phyloP scores from a whole-genome alignment of 805 yeast species.

The Metschnikowia gruessii region DNA sequence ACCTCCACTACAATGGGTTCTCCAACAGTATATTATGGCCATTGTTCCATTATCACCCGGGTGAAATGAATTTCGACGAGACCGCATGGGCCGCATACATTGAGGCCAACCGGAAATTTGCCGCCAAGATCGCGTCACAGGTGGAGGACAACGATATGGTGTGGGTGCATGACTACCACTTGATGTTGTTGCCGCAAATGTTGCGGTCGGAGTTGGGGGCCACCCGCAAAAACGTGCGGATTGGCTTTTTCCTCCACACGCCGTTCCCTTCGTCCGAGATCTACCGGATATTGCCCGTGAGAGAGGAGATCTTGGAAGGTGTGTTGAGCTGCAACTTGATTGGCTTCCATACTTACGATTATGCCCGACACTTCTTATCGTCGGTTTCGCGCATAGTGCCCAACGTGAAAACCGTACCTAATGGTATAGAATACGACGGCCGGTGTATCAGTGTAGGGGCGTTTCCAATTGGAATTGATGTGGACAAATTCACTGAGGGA shows the following conservation, averaged over 20 bases:
- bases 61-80: constrained; percentile 97
- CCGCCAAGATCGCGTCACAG: constrained; percentile 63
- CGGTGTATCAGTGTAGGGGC: constrained; percentile 87
- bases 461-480: constrained; percentile 98
- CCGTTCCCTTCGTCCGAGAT: constrained; percentile 98
- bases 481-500: constrained; percentile 83
- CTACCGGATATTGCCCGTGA: constrained; percentile 91
- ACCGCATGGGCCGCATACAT: constrained; percentile 97
- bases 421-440: constrained; percentile 78
- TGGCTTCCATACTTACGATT: constrained; percentile 99
- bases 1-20: constrained; percentile 94
- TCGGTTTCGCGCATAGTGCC: constrained; percentile 78
- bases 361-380: constrained; percentile 91
- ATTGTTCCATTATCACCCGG: constrained; percentile 96
- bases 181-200: constrained; percentile 92
- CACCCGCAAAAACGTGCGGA: constrained; percentile 53
- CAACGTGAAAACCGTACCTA: constrained; percentile 80
- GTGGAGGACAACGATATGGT: constrained; percentile 81
- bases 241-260: constrained; percentile 95
- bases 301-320: constrained; percentile 88
- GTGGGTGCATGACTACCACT: constrained; percentile 98
- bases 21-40: constrained; percentile 97
- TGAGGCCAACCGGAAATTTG: constrained; percentile 84
- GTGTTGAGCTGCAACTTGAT: constrained; percentile 90
- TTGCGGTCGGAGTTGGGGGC: constrained; percentile 59